Evolutionary conservation across 2,329 filamentous ascomycete species (phyloP).

Genomic region (Aureobasidium sp.): DNA sequence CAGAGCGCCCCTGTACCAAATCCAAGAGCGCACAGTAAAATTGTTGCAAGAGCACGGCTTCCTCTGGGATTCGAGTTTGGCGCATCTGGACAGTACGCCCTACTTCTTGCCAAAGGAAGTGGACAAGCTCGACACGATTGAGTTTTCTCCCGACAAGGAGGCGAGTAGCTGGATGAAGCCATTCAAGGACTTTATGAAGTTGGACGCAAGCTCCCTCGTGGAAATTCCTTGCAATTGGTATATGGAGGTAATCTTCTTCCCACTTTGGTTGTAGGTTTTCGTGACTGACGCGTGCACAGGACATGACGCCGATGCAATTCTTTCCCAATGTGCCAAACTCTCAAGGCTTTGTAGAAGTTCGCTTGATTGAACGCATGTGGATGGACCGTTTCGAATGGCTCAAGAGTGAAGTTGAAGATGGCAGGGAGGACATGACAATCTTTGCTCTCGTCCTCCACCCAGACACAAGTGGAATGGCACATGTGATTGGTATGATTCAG

Average conservation of each 20-base stretch:
- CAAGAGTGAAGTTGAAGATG: slow-evolving; percentile 31
- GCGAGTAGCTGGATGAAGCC: slow-evolving; percentile 43
- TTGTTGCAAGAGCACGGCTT: slow-evolving; percentile 44
- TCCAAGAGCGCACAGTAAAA: slow-evolving; percentile 42
- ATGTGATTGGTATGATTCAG: slow-evolving; percentile 53
- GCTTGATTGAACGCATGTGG: slow-evolving; percentile 55
- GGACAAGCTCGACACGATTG: slow-evolving; percentile 35
- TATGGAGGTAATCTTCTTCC: slow-evolving; percentile 30
- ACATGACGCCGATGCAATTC: slow-evolving; percentile 45
- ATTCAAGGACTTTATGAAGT: slow-evolving; percentile 24
- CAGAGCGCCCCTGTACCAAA: slow-evolving; percentile 46
- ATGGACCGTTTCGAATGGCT: slow-evolving; percentile 53
- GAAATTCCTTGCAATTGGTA: slow-evolving; percentile 48
- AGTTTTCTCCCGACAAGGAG: slow-evolving; percentile 32
- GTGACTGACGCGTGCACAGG: slow-evolving; percentile 19
- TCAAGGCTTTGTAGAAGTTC: slow-evolving; percentile 52
- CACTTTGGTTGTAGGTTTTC: background rate
- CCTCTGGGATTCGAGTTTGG: slow-evolving; percentile 46
- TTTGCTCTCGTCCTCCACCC: slow-evolving; percentile 51
- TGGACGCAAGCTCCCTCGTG: slow-evolving; percentile 31
- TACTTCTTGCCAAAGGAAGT: slow-evolving; percentile 40
- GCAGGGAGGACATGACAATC: slow-evolving; percentile 32
- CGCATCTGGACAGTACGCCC: slow-evolving; percentile 44
- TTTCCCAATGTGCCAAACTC: slow-evolving; percentile 44
- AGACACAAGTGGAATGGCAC: slow-evolving; percentile 54